These are phyloP conservation scores for Peronospora tabacina DNA, from an alignment of 352 stramenopile genomes.

Conservation along the genomic window DNA sequence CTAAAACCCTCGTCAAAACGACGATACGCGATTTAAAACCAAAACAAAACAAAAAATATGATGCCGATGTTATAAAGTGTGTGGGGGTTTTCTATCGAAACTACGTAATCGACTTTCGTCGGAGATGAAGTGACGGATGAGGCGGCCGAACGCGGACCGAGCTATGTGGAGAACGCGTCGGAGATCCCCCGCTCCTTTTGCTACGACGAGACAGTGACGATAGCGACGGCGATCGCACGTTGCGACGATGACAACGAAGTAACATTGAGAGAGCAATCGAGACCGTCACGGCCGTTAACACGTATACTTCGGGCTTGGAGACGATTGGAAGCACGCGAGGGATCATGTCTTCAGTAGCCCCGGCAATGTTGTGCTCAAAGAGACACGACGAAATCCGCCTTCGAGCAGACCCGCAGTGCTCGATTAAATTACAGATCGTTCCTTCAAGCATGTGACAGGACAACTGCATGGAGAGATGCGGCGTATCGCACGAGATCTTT, in stretches of 20 bases:
- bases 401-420: conserved; percentile 62
- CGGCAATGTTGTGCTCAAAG: conserved; percentile 75
- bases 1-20: too few relatives aligned
- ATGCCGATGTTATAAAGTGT: not conserved
- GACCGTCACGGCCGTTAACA: conserved; percentile 39
- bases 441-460: conserved; percentile 90
- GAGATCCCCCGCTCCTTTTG: conserved; percentile 25
- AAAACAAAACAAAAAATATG: too few relatives aligned
- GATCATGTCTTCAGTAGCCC: conserved; percentile 60
- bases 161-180: conserved; percentile 12
- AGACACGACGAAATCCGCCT: conserved; percentile 55
- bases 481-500: conserved; percentile 85
- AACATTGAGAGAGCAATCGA: conserved; percentile 61
- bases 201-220: conserved; percentile 24
- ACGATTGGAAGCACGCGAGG: conserved; percentile 28
- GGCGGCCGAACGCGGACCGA: conserved; percentile 12
- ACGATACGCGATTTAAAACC: not conserved
- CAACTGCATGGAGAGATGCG: conserved; percentile 82
- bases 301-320: conserved; percentile 50
- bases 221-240: conserved; percentile 24
- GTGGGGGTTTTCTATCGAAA: conserved; percentile 15
- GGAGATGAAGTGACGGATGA: conserved; percentile 24
- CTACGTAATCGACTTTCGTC: conserved; percentile 48
- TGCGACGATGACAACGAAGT: conserved; percentile 36
- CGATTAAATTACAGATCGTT: conserved; percentile 75